A percentile compares a stretch with the other conserved stretches of the same genome.
Conservation (phyloP, 257 asterid species). For the Przewalskia tangutica region DNA sequence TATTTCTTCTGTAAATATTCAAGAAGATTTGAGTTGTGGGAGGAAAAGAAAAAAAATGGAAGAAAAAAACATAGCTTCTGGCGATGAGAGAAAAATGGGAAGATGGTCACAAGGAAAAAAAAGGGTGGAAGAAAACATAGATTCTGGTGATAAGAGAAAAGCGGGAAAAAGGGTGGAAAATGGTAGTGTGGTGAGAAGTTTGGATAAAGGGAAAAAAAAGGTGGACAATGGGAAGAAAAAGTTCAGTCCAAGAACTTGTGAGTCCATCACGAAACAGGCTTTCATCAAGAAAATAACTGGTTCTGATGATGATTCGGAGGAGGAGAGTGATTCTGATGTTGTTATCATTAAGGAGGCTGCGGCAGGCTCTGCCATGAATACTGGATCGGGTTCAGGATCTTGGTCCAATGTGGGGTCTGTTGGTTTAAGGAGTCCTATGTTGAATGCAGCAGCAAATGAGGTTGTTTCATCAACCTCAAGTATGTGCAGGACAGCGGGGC, state of each 20-base stretch:
- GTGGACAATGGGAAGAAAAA: not conserved
- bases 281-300: not conserved
- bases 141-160: not conserved
- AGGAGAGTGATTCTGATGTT: not conserved
- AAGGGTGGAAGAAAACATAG: not conserved
- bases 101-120: not conserved
- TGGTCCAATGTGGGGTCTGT: constrained; percentile 7
- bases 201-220: not conserved
- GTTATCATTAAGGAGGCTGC: not conserved
- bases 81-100: not conserved
- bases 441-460: not conserved
- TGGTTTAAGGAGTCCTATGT: not conserved
- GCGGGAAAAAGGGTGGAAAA: not conserved
- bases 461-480: constrained; percentile 15
- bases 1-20: not conserved
- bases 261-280: not conserved
- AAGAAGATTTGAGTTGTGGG: not conserved
- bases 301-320: not conserved
- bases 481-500: not conserved
- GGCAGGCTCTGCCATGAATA: not conserved
- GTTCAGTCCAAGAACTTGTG: not conserved
- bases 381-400: constrained; percentile 3
- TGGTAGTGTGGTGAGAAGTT: not conserved
- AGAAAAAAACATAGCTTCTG: not conserved
- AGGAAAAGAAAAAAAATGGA: not conserved